Conservation (phyloP, 73 alveolate genomes). For the Paramecium caudatum region DNA sequence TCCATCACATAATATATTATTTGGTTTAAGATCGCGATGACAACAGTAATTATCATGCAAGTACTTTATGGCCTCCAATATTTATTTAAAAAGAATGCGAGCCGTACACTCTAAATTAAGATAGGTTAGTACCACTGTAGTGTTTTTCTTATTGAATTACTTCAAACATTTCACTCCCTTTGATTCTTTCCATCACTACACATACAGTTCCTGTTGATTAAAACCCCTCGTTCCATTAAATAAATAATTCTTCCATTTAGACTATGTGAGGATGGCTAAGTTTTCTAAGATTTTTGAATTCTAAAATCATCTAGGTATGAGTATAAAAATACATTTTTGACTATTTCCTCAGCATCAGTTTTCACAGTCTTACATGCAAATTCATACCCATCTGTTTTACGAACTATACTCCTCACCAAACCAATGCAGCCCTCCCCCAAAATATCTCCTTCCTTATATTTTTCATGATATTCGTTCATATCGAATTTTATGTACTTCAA, state of each 20-base stretch:
- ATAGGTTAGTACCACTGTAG: slow-evolving; percentile 57
- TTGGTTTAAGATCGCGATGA: slow-evolving; percentile 72
- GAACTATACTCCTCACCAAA: slow-evolving; percentile 48
- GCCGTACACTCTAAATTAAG: slow-evolving; percentile 13
- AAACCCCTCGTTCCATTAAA: slow-evolving; percentile 62
- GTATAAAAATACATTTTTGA: slow-evolving; percentile 46
- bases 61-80: slow-evolving; percentile 40
- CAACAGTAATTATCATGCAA: slow-evolving; percentile 72
- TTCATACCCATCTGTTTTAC: slow-evolving; percentile 62
- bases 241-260: slow-evolving; percentile 61
- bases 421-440: slow-evolving; percentile 76
- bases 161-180: slow-evolving; percentile 74
- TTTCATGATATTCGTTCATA: slow-evolving; percentile 1
- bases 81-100: slow-evolving; percentile 8
- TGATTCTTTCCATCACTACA: slow-evolving; percentile 66
- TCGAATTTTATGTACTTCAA: slow-evolving; percentile 24
- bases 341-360: slow-evolving; percentile 72
- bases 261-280: slow-evolving; percentile 73
- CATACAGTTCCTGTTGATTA: slow-evolving; percentile 65
- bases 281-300: slow-evolving; percentile 63
- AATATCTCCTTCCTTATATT: slow-evolving; percentile 26
- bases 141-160: slow-evolving; percentile 66
- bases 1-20: slow-evolving; percentile 73
- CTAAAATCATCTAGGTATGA: slow-evolving; percentile 64
- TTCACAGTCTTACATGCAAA: slow-evolving; percentile 72